Conservation (phyloP, 2,329 filamentous ascomycete species). For the Xylariaceae sp. region DNA sequence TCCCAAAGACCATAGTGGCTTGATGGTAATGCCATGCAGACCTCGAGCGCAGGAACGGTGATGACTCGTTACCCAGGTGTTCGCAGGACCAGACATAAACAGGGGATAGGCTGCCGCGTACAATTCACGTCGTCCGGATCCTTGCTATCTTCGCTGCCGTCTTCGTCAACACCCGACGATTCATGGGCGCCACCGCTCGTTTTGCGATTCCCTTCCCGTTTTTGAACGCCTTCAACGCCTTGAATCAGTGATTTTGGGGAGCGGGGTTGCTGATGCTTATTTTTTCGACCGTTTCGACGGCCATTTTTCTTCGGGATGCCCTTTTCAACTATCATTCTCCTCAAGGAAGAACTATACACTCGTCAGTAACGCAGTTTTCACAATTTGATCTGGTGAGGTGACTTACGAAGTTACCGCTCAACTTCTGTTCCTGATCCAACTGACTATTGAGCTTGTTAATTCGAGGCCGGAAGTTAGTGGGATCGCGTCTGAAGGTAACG, state of each 20-base stretch:
- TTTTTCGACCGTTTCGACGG: constrained; percentile 23
- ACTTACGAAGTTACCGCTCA: constrained; percentile 84
- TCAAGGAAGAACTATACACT: constrained; percentile 82
- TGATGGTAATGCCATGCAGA: neutral
- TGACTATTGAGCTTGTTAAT: constrained; percentile 98
- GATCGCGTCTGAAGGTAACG: constrained; percentile 97
- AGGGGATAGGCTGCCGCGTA: constrained; percentile 64
- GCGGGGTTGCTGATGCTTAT: constrained; percentile 32
- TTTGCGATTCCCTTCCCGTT: constrained; percentile 25
- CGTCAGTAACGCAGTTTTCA: constrained; percentile 16
- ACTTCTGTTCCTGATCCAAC: constrained; percentile 96
- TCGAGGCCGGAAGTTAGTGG: constrained; percentile 90
- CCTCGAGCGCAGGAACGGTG: neutral
- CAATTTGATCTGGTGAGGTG: constrained; percentile 2
- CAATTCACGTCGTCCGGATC: constrained; percentile 59
- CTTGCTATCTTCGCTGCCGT: constrained; percentile 62
- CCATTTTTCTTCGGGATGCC: constrained; percentile 48
- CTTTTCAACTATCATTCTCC: constrained; percentile 63
- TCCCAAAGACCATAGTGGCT: neutral
- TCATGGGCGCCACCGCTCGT: constrained; percentile 19
- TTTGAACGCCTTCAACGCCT: constrained; percentile 53
- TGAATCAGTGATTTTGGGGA: constrained; percentile 37
- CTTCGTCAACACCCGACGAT: constrained; percentile 37
- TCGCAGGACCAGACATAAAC: constrained; percentile 56
- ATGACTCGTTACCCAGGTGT: constrained; percentile 10